Base-by-base conservation (phyloP, 1,284 basidiomycete species). In the Pyrrhoderma lamaoense region DNA sequence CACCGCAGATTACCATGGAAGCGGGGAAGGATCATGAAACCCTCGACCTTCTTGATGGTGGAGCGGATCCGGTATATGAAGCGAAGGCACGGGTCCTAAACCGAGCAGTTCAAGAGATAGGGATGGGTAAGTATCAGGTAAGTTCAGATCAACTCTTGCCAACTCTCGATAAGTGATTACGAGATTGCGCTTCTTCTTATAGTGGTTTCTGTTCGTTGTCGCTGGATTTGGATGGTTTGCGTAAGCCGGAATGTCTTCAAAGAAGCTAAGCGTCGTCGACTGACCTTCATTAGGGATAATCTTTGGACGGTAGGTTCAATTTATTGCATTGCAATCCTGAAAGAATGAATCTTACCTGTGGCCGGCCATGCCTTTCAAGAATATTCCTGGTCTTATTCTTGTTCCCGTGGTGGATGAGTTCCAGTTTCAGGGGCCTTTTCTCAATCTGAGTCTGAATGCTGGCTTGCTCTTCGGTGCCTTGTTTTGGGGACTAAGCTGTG, bases 191-290 rank as follows among this genome's bases (percentile, higher is more conserved):
- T 31, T 11, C 27, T 31, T 31, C 7, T 49, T 21, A 40, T 49
- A 79, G 78, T 78, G 77, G 77, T 66, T 63, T 59, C 63, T 83
- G 2, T 82, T 82, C 59, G 58, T 73, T 14, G 75, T 82, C 4
- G 72, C 79, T 1, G 80, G 80, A 7, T 83, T 86, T 62, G 84
- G 83, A 42, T 86, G 82, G 77, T 77, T 86, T 47, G 75, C 80
- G 80, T 82, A 63, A 58, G 80, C 11, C 27, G 11, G 11, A 11
- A 5, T 31, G 27, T 31, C 27, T 11, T 11, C 11, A 31, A 31
- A 11, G 27, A 31, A 5, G 11, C 27, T 31, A 31, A 31, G 11
- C 27, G 5, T 31, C 11, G 5, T 11, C 27, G 27, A 31, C 27
- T 31, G 11, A n/a, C 34, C 1, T 35, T 40, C 34, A 48, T 18